Conservation (phyloP, 305 asterid genomes). For the Rubia tinctorum region DNA sequence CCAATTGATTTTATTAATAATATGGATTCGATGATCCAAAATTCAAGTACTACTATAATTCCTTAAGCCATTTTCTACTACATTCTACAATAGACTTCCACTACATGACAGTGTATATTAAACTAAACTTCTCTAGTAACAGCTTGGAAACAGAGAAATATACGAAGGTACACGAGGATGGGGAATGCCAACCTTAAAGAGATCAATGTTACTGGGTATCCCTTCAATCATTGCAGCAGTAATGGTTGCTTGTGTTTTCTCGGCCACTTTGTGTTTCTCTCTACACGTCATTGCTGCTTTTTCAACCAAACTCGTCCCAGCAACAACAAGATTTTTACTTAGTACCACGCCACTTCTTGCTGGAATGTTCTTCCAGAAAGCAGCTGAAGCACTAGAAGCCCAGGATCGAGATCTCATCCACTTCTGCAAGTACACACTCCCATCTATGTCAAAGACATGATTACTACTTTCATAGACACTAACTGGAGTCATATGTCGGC, state of each 20-base stretch:
- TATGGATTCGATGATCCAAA: background rate
- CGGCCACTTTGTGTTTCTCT: conserved; percentile 62
- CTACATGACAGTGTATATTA: background rate
- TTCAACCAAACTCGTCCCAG: conserved; percentile 62
- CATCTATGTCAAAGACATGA: conserved; percentile 68
- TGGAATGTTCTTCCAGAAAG: conserved; percentile 67
- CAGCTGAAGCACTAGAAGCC: conserved; percentile 65
- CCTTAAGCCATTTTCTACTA: background rate
- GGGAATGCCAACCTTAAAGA: conserved; percentile 64
- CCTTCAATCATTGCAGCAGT: conserved; percentile 97
- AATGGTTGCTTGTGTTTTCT: conserved; percentile 94
- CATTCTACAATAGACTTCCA: background rate
- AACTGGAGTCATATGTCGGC: conserved; percentile 25
- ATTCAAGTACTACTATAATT: background rate
- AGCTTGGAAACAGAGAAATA: conserved; percentile 4
- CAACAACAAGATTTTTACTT: conserved; percentile 73
- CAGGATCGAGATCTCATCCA: conserved; percentile 92
- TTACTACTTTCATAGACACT: conserved; percentile 39
- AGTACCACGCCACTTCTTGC: conserved; percentile 51
- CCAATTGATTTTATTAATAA: background rate
- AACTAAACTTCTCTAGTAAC: background rate
- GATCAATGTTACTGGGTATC: conserved; percentile 95
- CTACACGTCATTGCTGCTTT: conserved; percentile 75
- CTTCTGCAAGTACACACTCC: conserved; percentile 74
- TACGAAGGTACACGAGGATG: conserved; percentile 9